Percentiles rank a stretch among this genome's conserved stretches.
Conservation (phyloP, 805 yeast species). For the Saccharomycopsis selenospora region DNA sequence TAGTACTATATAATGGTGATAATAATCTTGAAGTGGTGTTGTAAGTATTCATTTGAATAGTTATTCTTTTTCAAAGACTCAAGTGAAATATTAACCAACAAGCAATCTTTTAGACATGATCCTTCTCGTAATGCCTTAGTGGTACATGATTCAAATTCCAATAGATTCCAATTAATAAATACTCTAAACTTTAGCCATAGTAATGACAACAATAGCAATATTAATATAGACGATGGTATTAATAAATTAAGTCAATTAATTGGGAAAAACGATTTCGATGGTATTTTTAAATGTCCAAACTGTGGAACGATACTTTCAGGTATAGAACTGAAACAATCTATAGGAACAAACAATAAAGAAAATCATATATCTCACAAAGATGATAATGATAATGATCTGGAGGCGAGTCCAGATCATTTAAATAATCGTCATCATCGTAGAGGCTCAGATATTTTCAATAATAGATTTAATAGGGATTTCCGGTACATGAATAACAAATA, state of each 20-base stretch:
- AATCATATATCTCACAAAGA: neutral
- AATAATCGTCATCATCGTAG: neutral
- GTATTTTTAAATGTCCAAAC: neutral
- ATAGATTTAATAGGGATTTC: slow-evolving; percentile 2
- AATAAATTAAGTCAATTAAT: neutral
- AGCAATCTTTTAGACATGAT: slow-evolving; percentile 17
- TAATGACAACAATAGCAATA: neutral
- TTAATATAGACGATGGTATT: neutral
- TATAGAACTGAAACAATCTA: too few relatives aligned
- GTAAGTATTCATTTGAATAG: slow-evolving; percentile 13
- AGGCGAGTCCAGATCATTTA: too few relatives aligned
- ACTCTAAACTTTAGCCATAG: neutral
- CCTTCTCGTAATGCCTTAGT: slow-evolving; percentile 19
- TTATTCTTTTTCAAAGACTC: neutral
- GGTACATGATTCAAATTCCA: slow-evolving; percentile 15
- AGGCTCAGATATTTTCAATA: slow-evolving; percentile 8
- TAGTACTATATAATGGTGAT: slow-evolving; percentile 16
- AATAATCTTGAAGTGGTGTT: slow-evolving; percentile 14
- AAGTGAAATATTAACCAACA: slow-evolving; percentile 1
- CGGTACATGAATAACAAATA: slow-evolving; percentile 15
- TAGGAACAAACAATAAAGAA: neutral
- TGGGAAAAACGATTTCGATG: neutral
- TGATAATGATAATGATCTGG: neutral
- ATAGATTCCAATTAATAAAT: slow-evolving; percentile 16
- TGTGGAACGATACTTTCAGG: neutral